Percentiles rank a stretch among this genome's conserved stretches.
phyloP scores from a whole-genome alignment of 2,329 filamentous ascomycete species.

The Catunica adiposa region DNA sequence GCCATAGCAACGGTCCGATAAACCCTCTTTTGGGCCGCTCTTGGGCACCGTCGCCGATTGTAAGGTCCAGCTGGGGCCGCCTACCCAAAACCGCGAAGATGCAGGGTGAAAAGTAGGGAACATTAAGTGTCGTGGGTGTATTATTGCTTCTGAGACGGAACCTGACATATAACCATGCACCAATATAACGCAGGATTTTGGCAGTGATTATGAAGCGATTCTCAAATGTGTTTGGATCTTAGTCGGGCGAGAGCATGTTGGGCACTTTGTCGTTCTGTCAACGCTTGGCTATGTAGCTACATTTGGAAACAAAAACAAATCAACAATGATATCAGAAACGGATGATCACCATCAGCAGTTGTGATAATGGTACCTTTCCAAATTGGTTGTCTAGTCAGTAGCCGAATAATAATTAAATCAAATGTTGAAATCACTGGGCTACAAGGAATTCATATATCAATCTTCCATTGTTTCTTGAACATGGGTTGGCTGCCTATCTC shows the following conservation, averaged over 20 bases:
- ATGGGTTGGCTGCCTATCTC: too few relatives aligned
- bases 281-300: not conserved
- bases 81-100: not conserved
- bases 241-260: not conserved
- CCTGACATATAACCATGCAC: not conserved
- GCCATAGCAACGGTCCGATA: constrained; percentile 6
- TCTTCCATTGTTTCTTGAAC: too few relatives aligned
- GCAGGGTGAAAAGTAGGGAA: not conserved
- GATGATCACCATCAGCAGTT: not conserved
- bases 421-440: too few relatives aligned
- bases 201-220: not conserved
- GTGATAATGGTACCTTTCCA: not conserved
- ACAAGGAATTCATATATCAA: too few relatives aligned
- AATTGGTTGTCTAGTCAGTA: not conserved
- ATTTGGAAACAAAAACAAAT: not conserved
- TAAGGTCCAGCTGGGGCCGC: not conserved
- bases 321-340: not conserved
- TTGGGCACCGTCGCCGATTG: not conserved
- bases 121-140: too few relatives aligned
- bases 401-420: too few relatives aligned
- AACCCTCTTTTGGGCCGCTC: constrained; percentile 1
- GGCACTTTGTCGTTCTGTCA: not conserved
- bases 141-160: not conserved
- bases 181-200: not conserved
- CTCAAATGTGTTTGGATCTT: not conserved